phyloP scores from a whole-genome alignment of 139 green algal genomes.

The Eudorina sp. region DNA sequence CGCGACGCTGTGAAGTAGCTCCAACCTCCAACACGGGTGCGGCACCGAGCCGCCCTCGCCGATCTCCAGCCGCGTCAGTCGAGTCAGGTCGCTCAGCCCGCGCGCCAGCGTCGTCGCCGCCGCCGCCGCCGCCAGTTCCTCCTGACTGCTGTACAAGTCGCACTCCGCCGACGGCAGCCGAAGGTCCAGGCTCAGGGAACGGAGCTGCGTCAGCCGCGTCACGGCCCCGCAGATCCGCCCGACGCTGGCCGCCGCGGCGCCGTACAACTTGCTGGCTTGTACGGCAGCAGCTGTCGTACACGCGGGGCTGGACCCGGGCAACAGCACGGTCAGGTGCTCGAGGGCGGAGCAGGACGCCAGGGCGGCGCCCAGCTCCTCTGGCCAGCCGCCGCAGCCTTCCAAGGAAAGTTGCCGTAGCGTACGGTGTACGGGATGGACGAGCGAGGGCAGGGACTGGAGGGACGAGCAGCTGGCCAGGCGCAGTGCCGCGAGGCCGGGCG shows the following conservation, averaged over 20 bases:
- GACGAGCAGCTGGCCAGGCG: neutral
- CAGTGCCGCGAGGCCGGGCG: neutral
- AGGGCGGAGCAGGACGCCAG: neutral
- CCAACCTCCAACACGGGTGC: neutral
- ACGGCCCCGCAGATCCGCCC: neutral
- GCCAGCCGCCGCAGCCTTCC: neutral
- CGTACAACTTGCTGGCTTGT: neutral
- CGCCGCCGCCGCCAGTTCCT: neutral
- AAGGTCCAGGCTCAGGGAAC: neutral
- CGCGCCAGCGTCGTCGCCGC: neutral
- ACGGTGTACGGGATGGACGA: neutral
- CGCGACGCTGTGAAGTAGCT: neutral
- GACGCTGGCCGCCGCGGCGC: neutral
- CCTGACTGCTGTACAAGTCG: neutral
- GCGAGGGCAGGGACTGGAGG: neutral
- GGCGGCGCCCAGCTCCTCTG: neutral
- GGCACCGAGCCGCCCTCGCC: neutral
- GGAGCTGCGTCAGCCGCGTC: slow-evolving; percentile 6
- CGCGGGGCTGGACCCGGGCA: neutral
- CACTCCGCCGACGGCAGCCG: neutral
- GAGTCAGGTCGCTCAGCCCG: neutral
- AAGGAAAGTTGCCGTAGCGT: neutral
- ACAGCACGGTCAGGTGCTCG: slow-evolving; percentile 1
- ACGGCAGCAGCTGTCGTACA: neutral
- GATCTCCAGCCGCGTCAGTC: neutral